phyloP scores from a whole-genome alignment of 1,139 yeast species.

The Maudiozyma humilis region DNA sequence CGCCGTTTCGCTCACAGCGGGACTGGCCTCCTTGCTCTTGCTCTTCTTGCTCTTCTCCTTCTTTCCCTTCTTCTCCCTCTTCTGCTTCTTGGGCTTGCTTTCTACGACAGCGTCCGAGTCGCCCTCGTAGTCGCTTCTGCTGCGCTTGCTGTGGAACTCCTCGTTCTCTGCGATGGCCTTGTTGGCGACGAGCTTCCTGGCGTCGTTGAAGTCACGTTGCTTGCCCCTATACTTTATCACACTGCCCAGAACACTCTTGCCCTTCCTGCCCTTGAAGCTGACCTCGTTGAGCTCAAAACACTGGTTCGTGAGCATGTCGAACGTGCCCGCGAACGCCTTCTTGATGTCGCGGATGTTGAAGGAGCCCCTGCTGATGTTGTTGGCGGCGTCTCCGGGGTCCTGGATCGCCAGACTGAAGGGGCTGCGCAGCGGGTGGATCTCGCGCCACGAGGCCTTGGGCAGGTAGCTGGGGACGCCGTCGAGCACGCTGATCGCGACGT shows the following conservation, averaged over 20 bases:
- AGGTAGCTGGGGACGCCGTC: conserved; percentile 50
- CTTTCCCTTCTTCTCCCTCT: conserved; percentile 14
- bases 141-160: conserved; percentile 27
- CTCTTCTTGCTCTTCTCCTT: conserved; percentile 7
- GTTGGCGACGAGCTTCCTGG: conserved; percentile 54
- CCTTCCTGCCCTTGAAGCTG: conserved; percentile 57
- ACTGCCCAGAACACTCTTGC: conserved; percentile 75
- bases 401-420: conserved; percentile 71
- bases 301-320: conserved; percentile 63
- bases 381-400: conserved; percentile 79
- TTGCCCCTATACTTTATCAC: conserved; percentile 71
- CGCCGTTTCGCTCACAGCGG: no score
- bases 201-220: conserved; percentile 74
- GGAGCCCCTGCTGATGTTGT: conserved; percentile 82
- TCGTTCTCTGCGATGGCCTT: conserved; percentile 42
- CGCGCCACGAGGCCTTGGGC: conserved; percentile 47
- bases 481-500: conserved; percentile 58
- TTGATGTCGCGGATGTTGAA: conserved; percentile 75
- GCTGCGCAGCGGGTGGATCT: conserved; percentile 41
- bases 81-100: conserved; percentile 1
- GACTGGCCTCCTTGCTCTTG: conserved; percentile 2
- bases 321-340: conserved; percentile 88
- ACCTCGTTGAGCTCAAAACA: conserved; percentile 54
- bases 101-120: conserved; percentile 15
- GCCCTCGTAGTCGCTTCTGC: conserved; percentile 25